phyloP scores from a whole-genome alignment of 164 flowering plant species.

The Vitis labrusca region DNA sequence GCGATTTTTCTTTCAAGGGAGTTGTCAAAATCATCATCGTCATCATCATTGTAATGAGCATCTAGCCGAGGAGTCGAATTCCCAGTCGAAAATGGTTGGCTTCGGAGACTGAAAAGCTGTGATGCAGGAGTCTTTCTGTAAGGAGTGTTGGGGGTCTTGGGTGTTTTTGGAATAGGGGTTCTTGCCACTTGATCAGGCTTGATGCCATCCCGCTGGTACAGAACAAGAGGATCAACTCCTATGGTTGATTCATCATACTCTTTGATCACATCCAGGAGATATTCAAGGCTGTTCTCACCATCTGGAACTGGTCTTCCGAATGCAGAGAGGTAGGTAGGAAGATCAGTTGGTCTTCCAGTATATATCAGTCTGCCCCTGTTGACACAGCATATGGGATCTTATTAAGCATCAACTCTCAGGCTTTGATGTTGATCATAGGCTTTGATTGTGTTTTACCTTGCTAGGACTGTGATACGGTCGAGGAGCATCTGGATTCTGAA shows the following conservation, averaged over 20 bases:
- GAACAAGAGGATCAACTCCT: slow-evolving; percentile 67
- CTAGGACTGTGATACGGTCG: slow-evolving; percentile 64
- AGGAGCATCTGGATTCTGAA: slow-evolving; percentile 74
- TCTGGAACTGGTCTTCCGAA: slow-evolving; percentile 77
- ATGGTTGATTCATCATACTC: slow-evolving; percentile 74
- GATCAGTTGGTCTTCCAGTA: slow-evolving; percentile 52
- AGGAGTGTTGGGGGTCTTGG: slow-evolving; percentile 29
- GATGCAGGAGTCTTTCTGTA: slow-evolving; percentile 25
- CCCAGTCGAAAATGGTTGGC: slow-evolving; percentile 33
- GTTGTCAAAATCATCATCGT: slow-evolving; percentile 55
- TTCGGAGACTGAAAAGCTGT: slow-evolving; percentile 39
- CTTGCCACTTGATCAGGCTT: slow-evolving; percentile 56
- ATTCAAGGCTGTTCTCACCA: slow-evolving; percentile 67
- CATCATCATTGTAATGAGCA: slow-evolving; percentile 18
- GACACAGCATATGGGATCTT: background rate
- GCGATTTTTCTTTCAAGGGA: slow-evolving; percentile 50
- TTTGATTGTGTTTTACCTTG: slow-evolving; percentile 37
- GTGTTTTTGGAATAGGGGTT: slow-evolving; percentile 50
- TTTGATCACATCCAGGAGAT: slow-evolving; percentile 73
- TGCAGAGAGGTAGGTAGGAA: slow-evolving; percentile 55
- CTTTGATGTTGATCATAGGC: too few relatives aligned
- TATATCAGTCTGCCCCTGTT: slow-evolving; percentile 68
- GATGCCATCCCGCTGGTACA: slow-evolving; percentile 57
- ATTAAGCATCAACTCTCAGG: too few relatives aligned
- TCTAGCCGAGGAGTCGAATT: slow-evolving; percentile 22